Evolutionary conservation across 306 rosid species (phyloP), one percentile per base, ranked within the genome.

Genomic region (Malus sylvestris): DNA sequence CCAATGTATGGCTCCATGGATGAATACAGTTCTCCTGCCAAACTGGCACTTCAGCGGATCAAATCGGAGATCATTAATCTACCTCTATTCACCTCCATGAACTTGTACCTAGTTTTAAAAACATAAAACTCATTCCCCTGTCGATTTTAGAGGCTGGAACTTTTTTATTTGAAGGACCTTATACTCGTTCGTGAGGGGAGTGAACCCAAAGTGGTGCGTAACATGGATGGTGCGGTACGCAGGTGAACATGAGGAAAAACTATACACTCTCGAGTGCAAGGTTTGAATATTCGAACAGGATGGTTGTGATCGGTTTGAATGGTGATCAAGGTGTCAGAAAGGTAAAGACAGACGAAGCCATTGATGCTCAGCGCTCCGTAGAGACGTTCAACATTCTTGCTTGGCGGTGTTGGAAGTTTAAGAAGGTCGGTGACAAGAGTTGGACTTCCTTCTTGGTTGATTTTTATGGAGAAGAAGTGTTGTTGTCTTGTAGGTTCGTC

Each of bases 1-100:
- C 77, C 77, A 73, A 60, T 73, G 57, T 42, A 73, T 42, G 67
- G 77, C 14, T 15, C 68, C 68, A 59, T 73, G 8, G 4, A 44
- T 9, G 38, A 68, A 57, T 32, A 12, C 20, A 3, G 65, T 71
- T 71, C 14, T 53, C 49, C n/a, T 20, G 6, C 5, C 20, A 33
- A 71, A 30, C 3, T 32, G 19, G 45, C 45, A 32, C 29, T 20
- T 6, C 2, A 4, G 63, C 11, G 18, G 51, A 30, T 55, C 13
- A 7, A 71, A 71, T 12, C 51, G 30, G n/a, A 71, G 63, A 70
- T 70, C 13, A 1, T 33, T n/a, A 11, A 59, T 42, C 68, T 14
- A 18, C 55, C 12, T 73, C 57, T 59, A 33, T 32, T 7, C 19
- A 4, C 49, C 78, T 49, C 78, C 71, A 64, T 8, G 30, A 64